phyloP scores from a whole-genome alignment of 768 basidiomycete species.

The Russula compacta region DNA sequence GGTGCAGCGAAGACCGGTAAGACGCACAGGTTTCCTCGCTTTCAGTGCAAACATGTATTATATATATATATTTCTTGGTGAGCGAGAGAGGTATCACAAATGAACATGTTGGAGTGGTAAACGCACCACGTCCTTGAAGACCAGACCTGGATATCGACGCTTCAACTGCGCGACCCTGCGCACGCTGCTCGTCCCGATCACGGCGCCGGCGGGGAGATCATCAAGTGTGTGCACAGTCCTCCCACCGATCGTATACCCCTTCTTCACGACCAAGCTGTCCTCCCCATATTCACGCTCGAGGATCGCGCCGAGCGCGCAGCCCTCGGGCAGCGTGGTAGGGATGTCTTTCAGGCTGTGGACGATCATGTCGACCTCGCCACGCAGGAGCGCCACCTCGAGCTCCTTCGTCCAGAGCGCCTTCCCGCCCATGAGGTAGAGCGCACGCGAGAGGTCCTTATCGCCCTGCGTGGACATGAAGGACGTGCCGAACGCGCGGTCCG shows the following conservation, averaged over 20 bases:
- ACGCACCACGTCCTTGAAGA: slow-evolving; percentile 85
- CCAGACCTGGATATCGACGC: slow-evolving; percentile 62
- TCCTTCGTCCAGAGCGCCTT: slow-evolving; percentile 95
- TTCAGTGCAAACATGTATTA: slow-evolving; percentile 22
- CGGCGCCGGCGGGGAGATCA: slow-evolving; percentile 79
- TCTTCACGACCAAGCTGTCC: slow-evolving; percentile 82
- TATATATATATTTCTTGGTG: neutral
- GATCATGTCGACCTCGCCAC: slow-evolving; percentile 76
- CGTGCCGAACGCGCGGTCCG: slow-evolving; percentile 41
- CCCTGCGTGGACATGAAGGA: slow-evolving; percentile 63
- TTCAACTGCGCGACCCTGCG: slow-evolving; percentile 85
- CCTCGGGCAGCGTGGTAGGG: slow-evolving; percentile 76
- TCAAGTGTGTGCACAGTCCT: slow-evolving; percentile 55
- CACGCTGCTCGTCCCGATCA: slow-evolving; percentile 94
- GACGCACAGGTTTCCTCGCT: slow-evolving; percentile 84
- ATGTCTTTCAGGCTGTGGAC: slow-evolving; percentile 92
- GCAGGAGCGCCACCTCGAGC: slow-evolving; percentile 75
- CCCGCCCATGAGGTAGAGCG: slow-evolving; percentile 82
- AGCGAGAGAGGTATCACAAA: neutral
- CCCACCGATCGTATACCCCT: slow-evolving; percentile 35
- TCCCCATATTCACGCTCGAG: slow-evolving; percentile 81
- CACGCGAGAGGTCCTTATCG: slow-evolving; percentile 85
- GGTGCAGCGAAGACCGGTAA: neutral
- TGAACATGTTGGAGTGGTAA: neutral
- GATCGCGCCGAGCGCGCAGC: slow-evolving; percentile 80